Evolutionary conservation across 2,329 filamentous ascomycete genomes (phyloP), one percentile per base, ranked within the genome.

Genomic region (Parastagonospora nodorum): DNA sequence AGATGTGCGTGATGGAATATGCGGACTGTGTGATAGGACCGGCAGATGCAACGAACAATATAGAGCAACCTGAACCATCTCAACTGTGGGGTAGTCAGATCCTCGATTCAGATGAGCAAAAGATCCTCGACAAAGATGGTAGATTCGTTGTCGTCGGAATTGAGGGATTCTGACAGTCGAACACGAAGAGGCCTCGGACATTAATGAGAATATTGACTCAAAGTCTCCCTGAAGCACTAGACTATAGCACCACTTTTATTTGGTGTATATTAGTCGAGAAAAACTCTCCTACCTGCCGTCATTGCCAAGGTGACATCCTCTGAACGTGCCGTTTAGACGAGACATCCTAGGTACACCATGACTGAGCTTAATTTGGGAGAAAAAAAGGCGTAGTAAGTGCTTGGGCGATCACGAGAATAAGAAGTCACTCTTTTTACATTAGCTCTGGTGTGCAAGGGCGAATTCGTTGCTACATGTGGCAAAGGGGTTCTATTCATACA

Each of bases 31-130:
- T 54, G 50, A 58, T 50, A 50, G 49, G 47, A 36, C 42, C 62
- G 64, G 66, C 63, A 67, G 60, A 66, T 67, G 55, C 47, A 42
- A 19, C 16, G 16, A 15, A 2, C 45, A 61, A 64, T 61, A 30
- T 59, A 49, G 31, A 19, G 29, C 42, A 40, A 52, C 33, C 53
- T 53, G n/a, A n/a, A 48, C 8, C 28, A 15, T 41, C 46, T 51
- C 42, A 45, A 35, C 45, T 60, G 51, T 58, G 55, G 63, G 58
- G 54, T 61, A 62, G 51, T n/a, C 42, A 45, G 33, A 50, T 58
- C 42, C 55, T 38, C 14, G 37, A 32, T 12, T 24, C 27, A 11
- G 37, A 39, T 24, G 37, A 27, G 10, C 33, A 46, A 10, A 9
- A 37, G 14, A 8, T 37, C 19, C 19, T 24, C 3, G 19, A 24